Evolutionary conservation across 2,329 filamentous ascomycete species (phyloP).

Genomic region (Beauveria sp.): DNA sequence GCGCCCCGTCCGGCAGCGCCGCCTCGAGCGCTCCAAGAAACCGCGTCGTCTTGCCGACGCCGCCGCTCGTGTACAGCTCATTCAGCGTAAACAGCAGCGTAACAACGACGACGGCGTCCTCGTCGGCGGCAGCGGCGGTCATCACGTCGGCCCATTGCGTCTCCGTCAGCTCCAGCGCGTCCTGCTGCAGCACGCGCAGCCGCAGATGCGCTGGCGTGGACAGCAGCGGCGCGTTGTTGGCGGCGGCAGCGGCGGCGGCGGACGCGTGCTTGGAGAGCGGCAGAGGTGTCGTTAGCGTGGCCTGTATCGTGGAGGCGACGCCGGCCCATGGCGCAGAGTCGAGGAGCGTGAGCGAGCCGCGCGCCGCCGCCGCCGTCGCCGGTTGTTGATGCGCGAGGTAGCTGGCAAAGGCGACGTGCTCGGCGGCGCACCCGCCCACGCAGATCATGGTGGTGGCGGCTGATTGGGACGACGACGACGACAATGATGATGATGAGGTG

Average conservation of each 20-base stretch:
- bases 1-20: constrained; percentile 46
- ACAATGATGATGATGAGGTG: neutral
- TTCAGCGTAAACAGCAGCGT: constrained; percentile 93
- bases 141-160: constrained; percentile 24
- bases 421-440: constrained; percentile 52
- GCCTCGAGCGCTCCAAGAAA: constrained; percentile 66
- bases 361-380: neutral
- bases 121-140: neutral
- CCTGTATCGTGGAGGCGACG: constrained; percentile 52
- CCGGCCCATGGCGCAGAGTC: constrained; percentile 74
- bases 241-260: constrained; percentile 32
- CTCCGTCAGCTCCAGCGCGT: constrained; percentile 38
- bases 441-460: constrained; percentile 35
- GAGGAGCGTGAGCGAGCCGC: constrained; percentile 51
- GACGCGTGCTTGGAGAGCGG: constrained; percentile 46
- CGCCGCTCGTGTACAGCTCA: constrained; percentile 77
- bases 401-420: constrained; percentile 48
- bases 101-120: constrained; percentile 45
- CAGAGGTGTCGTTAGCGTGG: constrained; percentile 45
- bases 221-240: constrained; percentile 35
- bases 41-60: constrained; percentile 63
- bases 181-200: constrained; percentile 36
- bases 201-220: constrained; percentile 26
- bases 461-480: neutral
- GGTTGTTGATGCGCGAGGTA: constrained; percentile 24